phyloP scores from a whole-genome alignment of 495 filamentous ascomycete species.

The Acidiella bohemica region DNA sequence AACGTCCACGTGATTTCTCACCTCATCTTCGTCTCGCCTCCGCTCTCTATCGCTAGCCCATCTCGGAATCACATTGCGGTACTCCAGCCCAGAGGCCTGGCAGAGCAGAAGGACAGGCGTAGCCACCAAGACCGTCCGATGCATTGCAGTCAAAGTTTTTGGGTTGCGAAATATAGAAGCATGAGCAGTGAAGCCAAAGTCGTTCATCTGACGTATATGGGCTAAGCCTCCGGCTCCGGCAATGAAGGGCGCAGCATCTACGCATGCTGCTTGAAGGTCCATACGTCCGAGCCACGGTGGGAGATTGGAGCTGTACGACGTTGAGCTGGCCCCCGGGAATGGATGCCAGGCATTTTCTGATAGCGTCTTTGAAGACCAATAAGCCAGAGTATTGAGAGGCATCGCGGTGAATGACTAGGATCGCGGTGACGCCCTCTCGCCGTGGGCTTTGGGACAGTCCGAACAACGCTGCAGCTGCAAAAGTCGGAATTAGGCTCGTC shows the following conservation, averaged over 20 bases:
- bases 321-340: neutral
- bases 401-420: too few relatives aligned
- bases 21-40: slow-evolving; percentile 15
- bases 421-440: too few relatives aligned
- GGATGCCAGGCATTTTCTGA: slow-evolving; percentile 18
- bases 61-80: slow-evolving; percentile 12
- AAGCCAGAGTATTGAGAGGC: too few relatives aligned
- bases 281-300: slow-evolving; percentile 3
- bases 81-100: slow-evolving; percentile 11
- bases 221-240: slow-evolving; percentile 14
- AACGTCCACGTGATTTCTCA: slow-evolving; percentile 12
- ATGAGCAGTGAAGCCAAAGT: slow-evolving; percentile 11
- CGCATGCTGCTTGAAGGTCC: slow-evolving; percentile 14
- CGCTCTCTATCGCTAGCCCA: slow-evolving; percentile 17
- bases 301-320: neutral
- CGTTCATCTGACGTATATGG: slow-evolving; percentile 6
- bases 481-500: too few relatives aligned
- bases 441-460: too few relatives aligned
- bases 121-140: slow-evolving; percentile 3
- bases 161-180: slow-evolving; percentile 13
- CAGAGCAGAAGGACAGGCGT: slow-evolving; percentile 5
- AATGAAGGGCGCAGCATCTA: slow-evolving; percentile 17
- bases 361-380: too few relatives aligned
- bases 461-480: too few relatives aligned
- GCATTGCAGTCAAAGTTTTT: slow-evolving; percentile 11